Base-by-base conservation (phyloP, 2,329 filamentous ascomycete genomes). In the Camillea tinctor region DNA sequence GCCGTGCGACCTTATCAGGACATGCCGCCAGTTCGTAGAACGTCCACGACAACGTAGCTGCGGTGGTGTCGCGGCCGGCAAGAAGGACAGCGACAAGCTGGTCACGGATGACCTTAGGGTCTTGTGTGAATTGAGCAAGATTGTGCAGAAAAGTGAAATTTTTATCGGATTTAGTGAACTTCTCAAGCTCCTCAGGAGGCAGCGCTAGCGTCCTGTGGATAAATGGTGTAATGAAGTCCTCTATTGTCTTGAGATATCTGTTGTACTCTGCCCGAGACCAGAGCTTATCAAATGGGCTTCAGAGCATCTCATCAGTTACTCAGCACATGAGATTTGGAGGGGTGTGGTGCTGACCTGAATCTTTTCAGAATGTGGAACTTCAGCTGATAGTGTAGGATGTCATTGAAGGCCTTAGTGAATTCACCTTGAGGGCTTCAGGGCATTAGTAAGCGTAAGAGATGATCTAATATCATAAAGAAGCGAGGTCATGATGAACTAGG, bases 91-190 rank as follows among this genome's bases (percentile, higher is more conserved):
- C 85, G 51, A 91, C 84, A 22, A 93, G 79, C 70, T 93, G 89
- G 73, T 93, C 90, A 21, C 90, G 87, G 36, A 93, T 82, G 11
- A 89, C 80, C 49, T 80, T 81, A 3, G 77, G 75, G 60, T 84
- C 78, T 17, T 86, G 83, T 0, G 90, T 93, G 73, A 87, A 88
- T 19, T 80, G 80, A 17, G 89, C 89, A 7, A 93, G 82, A 54
- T 88, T 88, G 71, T 93, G 88, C n/a, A 93, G 81, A 75, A 93
- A 92, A 1, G 88, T 92, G 67, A 90, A 89, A 50, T 81, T 80
- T 66, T 82, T 79, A 69, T 88, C 88, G 2, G 83, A 83, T 67
- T 87, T 90, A 55, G 84, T 85, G 67, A 88, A 87, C 64, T 88
- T 84, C 61, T 89, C 84, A 1, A 92, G 81, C 68, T 92, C 89